phyloP scores from a whole-genome alignment of 140 eudicot genomes.

The Bidens hawaiensis region DNA sequence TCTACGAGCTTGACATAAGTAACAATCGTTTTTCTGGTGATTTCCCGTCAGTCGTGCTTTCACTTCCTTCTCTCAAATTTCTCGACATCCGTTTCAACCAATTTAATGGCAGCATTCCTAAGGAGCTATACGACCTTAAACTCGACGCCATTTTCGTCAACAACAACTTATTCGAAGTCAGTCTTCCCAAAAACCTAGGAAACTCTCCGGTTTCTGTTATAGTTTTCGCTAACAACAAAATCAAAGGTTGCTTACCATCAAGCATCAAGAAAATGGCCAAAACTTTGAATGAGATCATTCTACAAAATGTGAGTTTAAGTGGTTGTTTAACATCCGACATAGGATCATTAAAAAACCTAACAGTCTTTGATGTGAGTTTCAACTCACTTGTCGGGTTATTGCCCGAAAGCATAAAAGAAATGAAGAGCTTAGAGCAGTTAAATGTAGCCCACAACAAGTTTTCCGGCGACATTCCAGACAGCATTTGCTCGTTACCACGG shows the following conservation, averaged over 20 bases:
- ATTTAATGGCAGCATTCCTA: slow-evolving; percentile 55
- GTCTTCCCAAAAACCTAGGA: slow-evolving; percentile 52
- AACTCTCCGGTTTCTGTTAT: slow-evolving; percentile 75
- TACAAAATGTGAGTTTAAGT: slow-evolving; percentile 48
- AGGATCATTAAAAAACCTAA: slow-evolving; percentile 42
- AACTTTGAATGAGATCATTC: slow-evolving; percentile 57
- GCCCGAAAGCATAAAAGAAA: slow-evolving; percentile 59
- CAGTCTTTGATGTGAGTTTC: slow-evolving; percentile 69
- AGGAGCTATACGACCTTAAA: slow-evolving; percentile 48
- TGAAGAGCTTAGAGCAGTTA: slow-evolving; percentile 77
- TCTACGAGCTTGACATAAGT: slow-evolving; percentile 74
- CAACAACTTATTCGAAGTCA: slow-evolving; percentile 48
- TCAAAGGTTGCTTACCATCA: slow-evolving; percentile 68
- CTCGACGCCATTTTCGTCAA: slow-evolving; percentile 84
- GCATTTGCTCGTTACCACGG: slow-evolving; percentile 69
- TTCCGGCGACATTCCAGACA: slow-evolving; percentile 61
- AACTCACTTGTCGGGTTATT: slow-evolving; percentile 50
- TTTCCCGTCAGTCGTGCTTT: slow-evolving; percentile 56
- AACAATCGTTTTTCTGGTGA: slow-evolving; percentile 65
- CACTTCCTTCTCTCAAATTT: slow-evolving; percentile 50
- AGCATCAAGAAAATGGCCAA: slow-evolving; percentile 51
- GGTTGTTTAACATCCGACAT: slow-evolving; percentile 66
- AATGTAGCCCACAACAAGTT: slow-evolving; percentile 67
- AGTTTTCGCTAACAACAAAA: slow-evolving; percentile 62
- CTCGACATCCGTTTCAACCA: slow-evolving; percentile 67